Base-by-base conservation (phyloP, 2,329 filamentous ascomycete genomes). In the Cyanodermella asteris region DNA sequence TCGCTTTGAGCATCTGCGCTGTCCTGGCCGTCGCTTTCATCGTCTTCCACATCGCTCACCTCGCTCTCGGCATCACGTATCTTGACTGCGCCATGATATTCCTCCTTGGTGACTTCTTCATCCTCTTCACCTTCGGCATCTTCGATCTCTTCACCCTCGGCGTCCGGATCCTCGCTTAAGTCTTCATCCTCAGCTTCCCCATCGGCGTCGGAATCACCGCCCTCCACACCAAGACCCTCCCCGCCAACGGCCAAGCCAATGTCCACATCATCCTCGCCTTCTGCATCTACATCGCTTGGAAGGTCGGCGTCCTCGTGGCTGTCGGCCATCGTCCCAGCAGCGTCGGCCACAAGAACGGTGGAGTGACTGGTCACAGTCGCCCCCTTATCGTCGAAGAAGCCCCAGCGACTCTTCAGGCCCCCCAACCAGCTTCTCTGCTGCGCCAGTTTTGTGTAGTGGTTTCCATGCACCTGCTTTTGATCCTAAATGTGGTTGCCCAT, bases 1-100 rank as follows among this genome's bases (percentile, higher is more conserved):
- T 46, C 48, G 28, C 55, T 49, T 16, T 51, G 43, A 25, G 38
- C 34, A 22, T 40, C 43, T 16, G 44, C 42, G 32, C 46, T 46
- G 14, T 45, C 40, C 26, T 48, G 41, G 13, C 48, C 44, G 28
- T 56, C 56, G 3, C 46, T 49, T 11, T 48, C 47, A 28, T 53
- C 53, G 14, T 45, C 46, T 26, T 51, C 47, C 6, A 40, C 45
- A 20, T 50, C 48, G n/a, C 44, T 47, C 13, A 38, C 39, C 22
- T 46, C 45, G 28, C 47, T 46, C n/a, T 48, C 45, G 9, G 42
- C 43, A 31, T 42, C 43, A 11, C 45, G 53, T 31, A 53, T 57
- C 7, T 7, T 15, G 16, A 20, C n/a, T 9, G n/a, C 6, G 13
- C 11, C 14, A 26, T 20, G 9, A 24, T 28, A 13, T 28, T 9